A percentile compares a stretch with the other conserved stretches of the same genome.
Conservation (phyloP, 805 yeast genomes). For the Wickerhamomyces pijperi region DNA sequence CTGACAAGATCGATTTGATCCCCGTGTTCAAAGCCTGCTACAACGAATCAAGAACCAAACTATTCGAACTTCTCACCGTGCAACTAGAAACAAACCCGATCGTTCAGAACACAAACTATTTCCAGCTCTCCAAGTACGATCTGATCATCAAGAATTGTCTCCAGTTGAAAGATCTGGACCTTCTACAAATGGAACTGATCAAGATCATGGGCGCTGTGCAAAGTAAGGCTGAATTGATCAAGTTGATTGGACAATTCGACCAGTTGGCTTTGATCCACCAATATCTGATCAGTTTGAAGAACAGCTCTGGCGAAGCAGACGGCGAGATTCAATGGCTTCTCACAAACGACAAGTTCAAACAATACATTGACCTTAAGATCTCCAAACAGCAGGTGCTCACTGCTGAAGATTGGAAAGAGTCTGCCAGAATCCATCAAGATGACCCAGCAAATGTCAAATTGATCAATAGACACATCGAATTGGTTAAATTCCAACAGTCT, state of each 20-base stretch:
- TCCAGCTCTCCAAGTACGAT: conserved; percentile 63
- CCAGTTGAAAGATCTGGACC: conserved; percentile 1
- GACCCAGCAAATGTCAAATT: conserved; percentile 25
- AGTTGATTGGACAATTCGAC: neutral
- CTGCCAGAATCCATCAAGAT: conserved; percentile 17
- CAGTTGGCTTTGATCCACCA: conserved; percentile 12
- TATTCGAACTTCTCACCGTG: conserved; percentile 59
- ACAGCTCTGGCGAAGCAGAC: conserved; percentile 27
- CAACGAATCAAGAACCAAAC: conserved; percentile 67
- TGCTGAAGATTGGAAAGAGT: conserved; percentile 12
- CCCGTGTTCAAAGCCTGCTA: conserved; percentile 54
- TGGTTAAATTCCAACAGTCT: conserved; percentile 32
- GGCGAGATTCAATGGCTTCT: conserved; percentile 37
- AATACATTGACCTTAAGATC: conserved; percentile 32
- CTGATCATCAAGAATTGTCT: conserved; percentile 50
- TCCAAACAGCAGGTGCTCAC: conserved; percentile 7
- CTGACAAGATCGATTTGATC: conserved; percentile 40
- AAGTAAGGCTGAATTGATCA: neutral
- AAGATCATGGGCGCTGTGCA: neutral
- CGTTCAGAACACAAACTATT: conserved; percentile 49
- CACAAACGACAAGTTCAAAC: conserved; percentile 50
- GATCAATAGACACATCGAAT: conserved; percentile 32
- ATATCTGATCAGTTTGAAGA: conserved; percentile 26
- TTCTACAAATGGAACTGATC: neutral
- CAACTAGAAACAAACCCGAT: conserved; percentile 44